Evolutionary conservation across 2,329 filamentous ascomycete species (phyloP), one percentile per base, ranked within the genome.

Genomic region (Diplocarpon rosae): DNA sequence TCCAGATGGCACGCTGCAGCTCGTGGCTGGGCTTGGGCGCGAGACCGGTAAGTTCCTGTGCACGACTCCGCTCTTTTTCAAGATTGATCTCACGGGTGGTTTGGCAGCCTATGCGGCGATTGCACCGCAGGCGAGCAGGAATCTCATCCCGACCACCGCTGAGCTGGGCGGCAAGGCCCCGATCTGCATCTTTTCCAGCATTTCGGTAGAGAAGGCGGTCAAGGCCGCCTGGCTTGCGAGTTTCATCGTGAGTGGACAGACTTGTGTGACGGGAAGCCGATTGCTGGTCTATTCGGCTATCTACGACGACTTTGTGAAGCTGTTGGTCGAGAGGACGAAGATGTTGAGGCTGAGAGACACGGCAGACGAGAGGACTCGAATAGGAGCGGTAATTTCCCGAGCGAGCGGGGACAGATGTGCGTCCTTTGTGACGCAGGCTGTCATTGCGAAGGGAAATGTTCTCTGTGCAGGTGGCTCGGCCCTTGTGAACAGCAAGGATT

Each of bases 81-180:
- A 83, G 60, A 78, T 83, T 52, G 77, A 74, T 47, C 81, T 83
- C 62, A 83, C 80, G 0, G 80, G 80, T 27, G 78, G 82, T 51
- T 76, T 82, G 14, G 65, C 69, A 11, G 83, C 80, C 0, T 78
- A 79, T 17, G 67, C 69, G 56, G 81, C 78, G 53, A 79, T 84
- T 12, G 78, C 78, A 8, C 69, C 69, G 9, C 67, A 70, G 27
- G 80, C 79, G 1, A 72, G 75, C 0, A 71, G 70, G 33, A 71
- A 71, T 54, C 78, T 83, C 73, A 58, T 52, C 5, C 82, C 82
- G 57, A 81, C 80, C 55, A 83, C 79, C 3, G 80, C 83, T 71
- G 80, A 84, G 59, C 68, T 83, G 0, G 80, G 80, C 32, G 80
- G 80, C 15, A 83, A 83, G 60, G 78, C 73, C 17, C 78, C 80